phyloP scores from a whole-genome alignment of 768 basidiomycete genomes.

The Paxillus rubicundulus region DNA sequence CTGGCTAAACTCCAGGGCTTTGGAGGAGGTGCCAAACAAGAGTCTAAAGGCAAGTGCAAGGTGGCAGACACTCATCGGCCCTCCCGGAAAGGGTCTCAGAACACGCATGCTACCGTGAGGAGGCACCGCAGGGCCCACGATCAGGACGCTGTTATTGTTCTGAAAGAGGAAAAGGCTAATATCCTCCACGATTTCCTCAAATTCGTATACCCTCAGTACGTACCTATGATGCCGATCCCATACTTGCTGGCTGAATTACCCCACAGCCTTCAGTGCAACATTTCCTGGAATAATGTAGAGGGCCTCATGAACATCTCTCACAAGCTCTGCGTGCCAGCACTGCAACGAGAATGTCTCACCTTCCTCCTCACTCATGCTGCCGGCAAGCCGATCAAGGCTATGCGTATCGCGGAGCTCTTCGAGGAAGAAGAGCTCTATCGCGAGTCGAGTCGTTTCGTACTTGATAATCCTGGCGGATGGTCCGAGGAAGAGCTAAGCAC shows the following conservation, averaged over 20 bases:
- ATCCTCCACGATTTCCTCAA: constrained; percentile 94
- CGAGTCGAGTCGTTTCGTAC: constrained; percentile 86
- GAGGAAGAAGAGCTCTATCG: constrained; percentile 88
- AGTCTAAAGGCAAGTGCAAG: constrained; percentile 24
- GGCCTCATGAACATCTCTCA: constrained; percentile 87
- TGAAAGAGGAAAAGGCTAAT: constrained; percentile 86
- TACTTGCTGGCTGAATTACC: constrained; percentile 3
- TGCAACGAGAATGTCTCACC: constrained; percentile 78
- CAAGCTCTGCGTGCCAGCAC: constrained; percentile 79
- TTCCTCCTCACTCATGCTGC: constrained; percentile 93
- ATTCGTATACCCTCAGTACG: constrained; percentile 91
- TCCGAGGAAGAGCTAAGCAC: constrained; percentile 77
- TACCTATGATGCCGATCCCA: constrained; percentile 1
- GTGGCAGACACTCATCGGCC: background rate
- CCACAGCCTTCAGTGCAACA: constrained; percentile 79
- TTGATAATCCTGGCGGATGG: constrained; percentile 91
- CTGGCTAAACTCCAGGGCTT: constrained; percentile 59
- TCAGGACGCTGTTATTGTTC: constrained; percentile 81
- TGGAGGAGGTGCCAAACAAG: constrained; percentile 16
- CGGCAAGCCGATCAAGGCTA: constrained; percentile 87
- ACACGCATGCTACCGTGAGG: constrained; percentile 40
- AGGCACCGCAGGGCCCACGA: constrained; percentile 44
- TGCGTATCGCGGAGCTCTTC: constrained; percentile 89
- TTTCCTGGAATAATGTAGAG: constrained; percentile 94
- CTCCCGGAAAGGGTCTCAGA: constrained; percentile 20